Evolutionary conservation across 768 basidiomycete species (phyloP), one percentile per base, ranked within the genome.

Genomic region (Clitopilus passeckerianus): DNA sequence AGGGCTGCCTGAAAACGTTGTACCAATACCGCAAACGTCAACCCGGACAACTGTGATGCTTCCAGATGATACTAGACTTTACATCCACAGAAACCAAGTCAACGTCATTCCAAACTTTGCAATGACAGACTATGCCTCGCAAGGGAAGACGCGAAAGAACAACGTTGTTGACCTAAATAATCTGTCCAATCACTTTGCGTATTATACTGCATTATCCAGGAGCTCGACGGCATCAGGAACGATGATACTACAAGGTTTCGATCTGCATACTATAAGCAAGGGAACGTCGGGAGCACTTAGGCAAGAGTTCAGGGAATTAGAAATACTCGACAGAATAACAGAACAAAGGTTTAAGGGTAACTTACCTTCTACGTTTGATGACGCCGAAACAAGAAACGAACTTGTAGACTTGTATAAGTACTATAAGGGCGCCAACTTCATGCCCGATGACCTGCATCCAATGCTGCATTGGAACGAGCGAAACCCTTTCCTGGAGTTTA

Each of bases 251-350:
- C 65, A 68, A 59, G 65, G 59, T 0, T 67, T 70, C 58, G 58
- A 68, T 53, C 23, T 24, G n/a, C 1, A 16, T n/a, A 65, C 61
- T 23, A 68, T 70, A 14, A 60, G 61, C 9, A 59, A 56, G 67
- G 67, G 34, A 18, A 6, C 62, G 61, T 10, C 69, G 71, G 2
- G 60, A 43, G 75, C 0, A 35, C 53, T 76, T 0, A 35, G 66
- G 16, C 70, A 74, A 57, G 72, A 76, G 57, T 74, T 72, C 34
- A 35, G 70, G 7, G 72, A 75, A 34, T 60, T 77, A 0, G 72
- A 78, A 54, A 34, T 76, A 0, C 59, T 78, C 1, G 70, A 77
- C 66, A 64, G 73, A 9, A 70, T 78, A 1, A 76, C 72, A 30
- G 27, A 30, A 30, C 27, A 30, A 7, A 30, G 27, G 7, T 30